Base-by-base conservation (phyloP, 441 rosid genomes). In the Rhodomyrtus psidioides region DNA sequence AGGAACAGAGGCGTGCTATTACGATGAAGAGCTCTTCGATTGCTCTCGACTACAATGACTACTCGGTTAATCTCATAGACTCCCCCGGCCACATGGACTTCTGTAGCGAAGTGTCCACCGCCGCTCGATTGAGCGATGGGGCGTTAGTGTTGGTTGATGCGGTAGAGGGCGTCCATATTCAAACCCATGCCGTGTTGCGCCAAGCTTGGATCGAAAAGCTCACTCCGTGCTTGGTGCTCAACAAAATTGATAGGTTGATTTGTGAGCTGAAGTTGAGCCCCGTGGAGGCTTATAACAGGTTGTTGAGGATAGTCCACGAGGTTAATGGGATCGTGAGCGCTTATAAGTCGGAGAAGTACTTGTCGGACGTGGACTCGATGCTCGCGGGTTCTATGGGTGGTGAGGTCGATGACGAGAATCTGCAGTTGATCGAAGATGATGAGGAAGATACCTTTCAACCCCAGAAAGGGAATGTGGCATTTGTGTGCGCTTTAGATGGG, bases 1-100 rank as follows among this genome's bases (percentile, higher is more conserved):
- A 97, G 92, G 99, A 97, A 87, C 99, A 96, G 86, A 90, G 99
- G 89, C 93, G 99, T 13, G 99, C 99, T 0, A 97, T 97, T 30
- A 97, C 99, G 1, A 97, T 96, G 99, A 97, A 96, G 92, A 97
- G 99, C 88, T 96, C 98, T 39, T 96, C 99, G 0, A 95, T 97
- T 55, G 92, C 93, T 88, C 96, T 97, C 55, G 86, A 81, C 0
- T 96, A 90, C 54, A 91, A 90, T 24, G 96, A 91, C n/a, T 90
- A 93, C 83, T 91, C 94, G 15, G 79, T 97, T 9, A 97, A 96
- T 87, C 90, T 97, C 28, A 96, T 96, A 57, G 99, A 97, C 56
- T 96, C 99, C 39, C 99, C 99, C 55, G 99, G 46, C 8, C 46
- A 42, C 46, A 42, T 42, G 46, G 46, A 42, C 46, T 42, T 42